A percentile compares a stretch with the other conserved stretches of the same genome.
phyloP scores from a whole-genome alignment of 257 asterid genomes.

The Solanum bulbocastanum region DNA sequence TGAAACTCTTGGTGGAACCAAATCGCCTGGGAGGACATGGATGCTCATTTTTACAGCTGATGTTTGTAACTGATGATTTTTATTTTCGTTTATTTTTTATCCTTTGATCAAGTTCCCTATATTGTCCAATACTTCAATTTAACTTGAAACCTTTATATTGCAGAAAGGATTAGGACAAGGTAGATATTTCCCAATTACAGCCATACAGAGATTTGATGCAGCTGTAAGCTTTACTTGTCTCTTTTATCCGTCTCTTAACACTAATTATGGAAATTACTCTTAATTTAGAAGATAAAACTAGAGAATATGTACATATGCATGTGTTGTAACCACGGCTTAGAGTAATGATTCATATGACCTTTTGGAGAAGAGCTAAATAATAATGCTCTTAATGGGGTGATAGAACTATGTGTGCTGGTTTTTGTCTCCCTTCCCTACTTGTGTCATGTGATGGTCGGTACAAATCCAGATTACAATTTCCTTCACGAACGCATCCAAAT shows the following conservation, averaged over 20 bases:
- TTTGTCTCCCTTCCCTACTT: background rate
- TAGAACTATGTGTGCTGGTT: background rate
- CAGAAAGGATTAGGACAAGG: constrained; percentile 66
- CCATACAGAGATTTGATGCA: constrained; percentile 95
- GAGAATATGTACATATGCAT: background rate
- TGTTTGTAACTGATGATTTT: constrained; percentile 22
- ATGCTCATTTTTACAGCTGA: constrained; percentile 91
- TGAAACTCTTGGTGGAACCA: constrained; percentile 75
- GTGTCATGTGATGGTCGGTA: background rate
- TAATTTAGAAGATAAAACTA: background rate
- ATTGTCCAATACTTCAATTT: background rate
- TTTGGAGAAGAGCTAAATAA: background rate
- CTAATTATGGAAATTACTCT: background rate
- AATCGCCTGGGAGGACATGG: constrained; percentile 94
- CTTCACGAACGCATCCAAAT: background rate
- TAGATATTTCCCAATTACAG: constrained; percentile 81
- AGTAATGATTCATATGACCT: background rate
- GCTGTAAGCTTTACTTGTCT: constrained; percentile 46
- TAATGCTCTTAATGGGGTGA: background rate
- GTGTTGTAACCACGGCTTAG: background rate
- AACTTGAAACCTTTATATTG: background rate
- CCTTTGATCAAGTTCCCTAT: background rate
- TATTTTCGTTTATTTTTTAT: background rate
- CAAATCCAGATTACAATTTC: background rate
- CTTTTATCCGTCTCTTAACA: background rate